Percentiles rank a stretch among this genome's conserved stretches.
Conservation (phyloP, 208 protist genomes). For the Herpetomonas tarakana region DNA sequence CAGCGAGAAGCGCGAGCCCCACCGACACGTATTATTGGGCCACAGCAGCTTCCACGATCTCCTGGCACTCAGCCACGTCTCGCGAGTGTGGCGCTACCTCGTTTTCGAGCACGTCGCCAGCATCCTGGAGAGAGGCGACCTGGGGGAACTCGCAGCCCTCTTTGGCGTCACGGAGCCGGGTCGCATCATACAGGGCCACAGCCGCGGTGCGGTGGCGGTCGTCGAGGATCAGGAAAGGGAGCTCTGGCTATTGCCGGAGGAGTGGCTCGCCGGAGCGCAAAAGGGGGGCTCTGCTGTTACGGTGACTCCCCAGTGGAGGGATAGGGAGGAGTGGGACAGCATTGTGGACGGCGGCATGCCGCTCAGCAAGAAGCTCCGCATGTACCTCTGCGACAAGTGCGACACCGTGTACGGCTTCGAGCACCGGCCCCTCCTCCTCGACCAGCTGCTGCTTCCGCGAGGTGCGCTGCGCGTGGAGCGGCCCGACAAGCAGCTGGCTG, state of each 20-base stretch:
- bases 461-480: not conserved
- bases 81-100: conserved; percentile 9
- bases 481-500: not conserved
- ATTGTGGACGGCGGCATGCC: conserved; percentile 39
- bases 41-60: too few species aligned
- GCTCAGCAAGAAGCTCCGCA: conserved; percentile 56
- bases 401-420: conserved; percentile 51
- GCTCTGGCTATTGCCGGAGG: conserved; percentile 1
- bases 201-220: too few species aligned
- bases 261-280: too few species aligned
- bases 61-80: conserved; percentile 10
- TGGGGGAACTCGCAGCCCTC: conserved; percentile 10
- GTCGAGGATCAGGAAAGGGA: not conserved
- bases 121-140: conserved; percentile 5
- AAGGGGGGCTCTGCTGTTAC: not conserved
- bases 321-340: conserved; percentile 22
- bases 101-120: conserved; percentile 29
- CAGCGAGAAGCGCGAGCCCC: too few species aligned
- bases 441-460: conserved; percentile 15
- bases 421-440: conserved; percentile 40
- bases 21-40: too few species aligned
- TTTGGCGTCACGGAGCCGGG: conserved; percentile 2
- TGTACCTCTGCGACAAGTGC: conserved; percentile 73
- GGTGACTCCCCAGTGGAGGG: too few species aligned
- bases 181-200: conserved; percentile 10